These are phyloP conservation scores for Hypholoma fasciculare DNA, from an alignment of 768 basidiomycete genomes.

Conservation along the genomic window DNA sequence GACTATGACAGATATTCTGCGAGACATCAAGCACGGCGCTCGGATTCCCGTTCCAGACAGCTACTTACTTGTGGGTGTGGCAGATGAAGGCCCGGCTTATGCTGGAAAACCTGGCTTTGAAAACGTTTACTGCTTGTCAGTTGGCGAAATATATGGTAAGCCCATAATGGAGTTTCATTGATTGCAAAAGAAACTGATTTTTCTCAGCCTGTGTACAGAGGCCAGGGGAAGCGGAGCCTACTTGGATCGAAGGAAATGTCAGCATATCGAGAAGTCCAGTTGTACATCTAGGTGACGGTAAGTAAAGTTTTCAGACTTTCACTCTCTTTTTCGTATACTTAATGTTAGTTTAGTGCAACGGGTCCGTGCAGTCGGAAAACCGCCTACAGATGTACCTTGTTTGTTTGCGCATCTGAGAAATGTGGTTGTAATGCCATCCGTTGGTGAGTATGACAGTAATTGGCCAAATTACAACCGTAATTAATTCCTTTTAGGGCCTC, in stretches of 20 bases:
- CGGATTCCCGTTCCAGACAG: slow-evolving; percentile 71
- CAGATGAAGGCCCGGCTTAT: slow-evolving; percentile 80
- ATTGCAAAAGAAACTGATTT: background rate
- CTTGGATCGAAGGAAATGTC: slow-evolving; percentile 59
- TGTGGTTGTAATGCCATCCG: slow-evolving; percentile 68
- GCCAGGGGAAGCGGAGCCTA: slow-evolving; percentile 47
- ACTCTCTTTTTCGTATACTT: background rate
- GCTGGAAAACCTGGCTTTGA: slow-evolving; percentile 36
- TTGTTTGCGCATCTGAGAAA: slow-evolving; percentile 64
- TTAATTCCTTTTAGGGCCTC: slow-evolving; percentile 38
- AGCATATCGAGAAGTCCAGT: slow-evolving; percentile 74
- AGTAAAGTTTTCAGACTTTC: slow-evolving; percentile 6
- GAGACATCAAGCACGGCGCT: slow-evolving; percentile 75
- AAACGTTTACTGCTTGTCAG: slow-evolving; percentile 53
- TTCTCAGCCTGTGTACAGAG: slow-evolving; percentile 57
- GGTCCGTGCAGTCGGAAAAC: slow-evolving; percentile 70
- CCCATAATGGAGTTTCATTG: background rate
- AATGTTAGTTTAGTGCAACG: slow-evolving; percentile 51
- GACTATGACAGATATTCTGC: slow-evolving; percentile 62
- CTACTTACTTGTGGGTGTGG: slow-evolving; percentile 74
- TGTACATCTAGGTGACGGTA: slow-evolving; percentile 76
- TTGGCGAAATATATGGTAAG: slow-evolving; percentile 69
- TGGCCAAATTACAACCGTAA: background rate
- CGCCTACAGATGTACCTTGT: slow-evolving; percentile 55
- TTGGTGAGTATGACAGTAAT: slow-evolving; percentile 35